Conservation (phyloP, 352 stramenopile genomes). For the Pythium scleroteichum region DNA sequence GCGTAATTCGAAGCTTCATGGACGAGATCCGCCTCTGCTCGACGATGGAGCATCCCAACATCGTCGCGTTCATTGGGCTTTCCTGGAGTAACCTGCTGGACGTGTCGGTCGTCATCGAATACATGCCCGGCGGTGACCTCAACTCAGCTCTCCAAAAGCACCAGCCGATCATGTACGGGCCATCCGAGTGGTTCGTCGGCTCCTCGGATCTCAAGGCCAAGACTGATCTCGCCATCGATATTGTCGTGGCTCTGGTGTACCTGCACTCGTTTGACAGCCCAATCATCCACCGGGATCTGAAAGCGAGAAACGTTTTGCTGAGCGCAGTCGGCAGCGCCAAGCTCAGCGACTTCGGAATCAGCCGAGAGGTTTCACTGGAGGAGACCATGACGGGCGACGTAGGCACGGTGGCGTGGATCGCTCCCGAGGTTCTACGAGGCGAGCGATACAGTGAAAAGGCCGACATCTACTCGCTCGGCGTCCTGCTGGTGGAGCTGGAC, state of each 20-base stretch:
- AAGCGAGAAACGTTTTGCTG: conserved; percentile 29
- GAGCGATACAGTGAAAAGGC: conserved; percentile 34
- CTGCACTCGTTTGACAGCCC: conserved; percentile 29
- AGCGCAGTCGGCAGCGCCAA: conserved; percentile 14
- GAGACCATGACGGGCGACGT: conserved; percentile 35
- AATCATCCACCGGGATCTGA: conserved; percentile 35
- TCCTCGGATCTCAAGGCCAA: conserved; percentile 10
- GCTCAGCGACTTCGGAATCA: conserved; percentile 29
- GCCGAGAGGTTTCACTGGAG: conserved; percentile 8
- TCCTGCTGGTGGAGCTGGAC: conserved; percentile 34
- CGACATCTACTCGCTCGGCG: conserved; percentile 34
- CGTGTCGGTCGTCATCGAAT: conserved; percentile 37
- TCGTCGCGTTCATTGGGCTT: conserved; percentile 42
- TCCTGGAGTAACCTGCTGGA: conserved; percentile 37
- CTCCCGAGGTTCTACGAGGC: conserved; percentile 30
- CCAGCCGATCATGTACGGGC: not conserved
- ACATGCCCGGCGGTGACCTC: conserved; percentile 30
- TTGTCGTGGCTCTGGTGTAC: conserved; percentile 30
- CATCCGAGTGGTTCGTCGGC: conserved; percentile 10
- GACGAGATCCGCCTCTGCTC: conserved; percentile 40
- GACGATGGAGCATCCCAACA: conserved; percentile 35
- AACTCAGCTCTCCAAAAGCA: not conserved
- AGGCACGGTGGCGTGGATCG: conserved; percentile 30
- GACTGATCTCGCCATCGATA: conserved; percentile 18
- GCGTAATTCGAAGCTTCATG: conserved; percentile 33